Conservation (phyloP, 2,329 filamentous ascomycete genomes). For the Pseudopithomyces chartarum region DNA sequence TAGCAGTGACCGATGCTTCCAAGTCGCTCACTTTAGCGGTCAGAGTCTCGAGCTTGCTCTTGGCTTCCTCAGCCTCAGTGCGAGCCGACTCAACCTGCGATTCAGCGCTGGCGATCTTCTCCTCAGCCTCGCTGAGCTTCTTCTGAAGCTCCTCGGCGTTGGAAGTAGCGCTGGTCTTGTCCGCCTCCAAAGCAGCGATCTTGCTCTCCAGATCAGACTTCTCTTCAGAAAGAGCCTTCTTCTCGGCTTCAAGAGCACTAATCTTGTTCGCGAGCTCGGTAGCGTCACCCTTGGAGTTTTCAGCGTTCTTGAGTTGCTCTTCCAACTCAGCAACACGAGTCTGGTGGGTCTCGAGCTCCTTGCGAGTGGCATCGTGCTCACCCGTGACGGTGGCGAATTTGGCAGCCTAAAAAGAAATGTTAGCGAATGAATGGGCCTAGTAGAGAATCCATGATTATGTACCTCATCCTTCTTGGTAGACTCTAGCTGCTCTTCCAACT, state of each 20-base stretch:
- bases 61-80: slow-evolving; percentile 19
- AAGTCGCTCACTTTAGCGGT: slow-evolving; percentile 31
- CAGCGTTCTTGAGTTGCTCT: slow-evolving; percentile 13
- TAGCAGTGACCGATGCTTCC: slow-evolving; percentile 24
- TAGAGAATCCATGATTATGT: not conserved
- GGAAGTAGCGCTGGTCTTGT: not conserved
- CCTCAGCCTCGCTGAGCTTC: slow-evolving; percentile 16
- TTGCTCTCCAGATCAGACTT: slow-evolving; percentile 1
- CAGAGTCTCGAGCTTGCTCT: slow-evolving; percentile 12
- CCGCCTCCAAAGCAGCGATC: slow-evolving; percentile 1
- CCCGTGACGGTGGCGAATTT: slow-evolving; percentile 1
- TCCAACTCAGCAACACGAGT: slow-evolving; percentile 23
- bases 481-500: slow-evolving; percentile 14
- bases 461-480: not conserved
- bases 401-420: not conserved
- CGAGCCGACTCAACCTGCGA: slow-evolving; percentile 16
- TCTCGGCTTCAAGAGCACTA: not conserved
- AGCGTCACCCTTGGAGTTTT: slow-evolving; percentile 15
- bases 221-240: not conserved
- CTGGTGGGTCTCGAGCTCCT: slow-evolving; percentile 9
- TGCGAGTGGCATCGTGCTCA: slow-evolving; percentile 10
- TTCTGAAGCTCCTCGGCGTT: slow-evolving; percentile 9
- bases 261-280: slow-evolving; percentile 5
- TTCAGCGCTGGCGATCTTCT: slow-evolving; percentile 11
- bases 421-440: not conserved